Percentiles rank a stretch among this genome's conserved stretches.
Conservation (phyloP, 164 flowering plant species). For the Magnolia sinica region DNA sequence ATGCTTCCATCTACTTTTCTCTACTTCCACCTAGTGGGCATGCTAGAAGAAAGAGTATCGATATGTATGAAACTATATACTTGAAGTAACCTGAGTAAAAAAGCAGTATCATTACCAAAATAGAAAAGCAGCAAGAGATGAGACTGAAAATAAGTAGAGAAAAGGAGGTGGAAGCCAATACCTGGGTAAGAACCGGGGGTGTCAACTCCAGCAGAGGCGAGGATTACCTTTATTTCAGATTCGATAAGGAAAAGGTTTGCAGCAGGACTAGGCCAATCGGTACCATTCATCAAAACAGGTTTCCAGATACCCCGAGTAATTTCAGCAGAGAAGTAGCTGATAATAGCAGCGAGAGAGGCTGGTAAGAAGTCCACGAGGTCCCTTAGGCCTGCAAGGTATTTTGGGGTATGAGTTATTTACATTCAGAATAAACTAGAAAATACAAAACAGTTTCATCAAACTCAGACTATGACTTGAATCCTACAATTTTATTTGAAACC, state of each 20-base stretch:
- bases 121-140: not conserved
- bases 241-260: constrained; percentile 61
- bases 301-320: constrained; percentile 92
- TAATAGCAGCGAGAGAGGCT: constrained; percentile 70
- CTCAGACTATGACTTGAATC: not conserved
- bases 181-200: constrained; percentile 51
- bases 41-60: not conserved
- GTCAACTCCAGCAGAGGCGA: constrained; percentile 69
- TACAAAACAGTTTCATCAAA: not conserved
- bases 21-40: not conserved
- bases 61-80: not conserved
- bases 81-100: not conserved
- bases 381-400: constrained; percentile 63
- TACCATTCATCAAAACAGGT: constrained; percentile 89
- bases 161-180: constrained; percentile 16
- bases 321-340: constrained; percentile 88
- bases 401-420: not conserved
- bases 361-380: constrained; percentile 94
- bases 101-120: not conserved
- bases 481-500: not conserved
- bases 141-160: not conserved
- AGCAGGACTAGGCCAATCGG: constrained; percentile 98
- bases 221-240: constrained; percentile 66
- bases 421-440: not conserved
- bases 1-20: no score